Evolutionary conservation across 148 eudicot genomes (phyloP).

Genomic region (Dianthus caryophyllus): DNA sequence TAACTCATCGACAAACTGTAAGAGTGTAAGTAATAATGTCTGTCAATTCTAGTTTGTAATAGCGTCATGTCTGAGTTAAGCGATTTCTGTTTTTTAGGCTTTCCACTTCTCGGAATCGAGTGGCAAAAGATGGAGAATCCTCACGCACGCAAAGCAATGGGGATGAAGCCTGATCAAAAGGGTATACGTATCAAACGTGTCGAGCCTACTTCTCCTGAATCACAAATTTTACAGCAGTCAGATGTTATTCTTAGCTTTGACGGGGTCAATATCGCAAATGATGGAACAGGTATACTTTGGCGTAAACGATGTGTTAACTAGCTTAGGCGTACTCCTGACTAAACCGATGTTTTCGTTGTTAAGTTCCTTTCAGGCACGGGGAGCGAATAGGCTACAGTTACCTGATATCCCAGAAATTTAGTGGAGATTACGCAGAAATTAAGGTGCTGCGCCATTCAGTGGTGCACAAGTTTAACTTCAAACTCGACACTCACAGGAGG

Average conservation of each 20-base stretch:
- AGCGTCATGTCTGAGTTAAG: background rate
- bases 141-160: slow-evolving; percentile 58
- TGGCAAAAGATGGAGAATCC: slow-evolving; percentile 96
- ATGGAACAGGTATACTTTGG: slow-evolving; percentile 64
- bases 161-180: slow-evolving; percentile 75
- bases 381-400: slow-evolving; percentile 90
- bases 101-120: slow-evolving; percentile 73
- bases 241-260: slow-evolving; percentile 84
- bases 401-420: slow-evolving; percentile 76
- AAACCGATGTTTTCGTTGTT: background rate
- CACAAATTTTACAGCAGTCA: slow-evolving; percentile 53
- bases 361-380: slow-evolving; percentile 88
- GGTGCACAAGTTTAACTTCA: slow-evolving; percentile 44
- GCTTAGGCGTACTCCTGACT: background rate
- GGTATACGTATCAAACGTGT: slow-evolving; percentile 75
- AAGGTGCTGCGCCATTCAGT: slow-evolving; percentile 62
- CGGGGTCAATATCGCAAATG: slow-evolving; percentile 76
- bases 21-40: background rate
- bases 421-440: slow-evolving; percentile 66
- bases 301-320: background rate
- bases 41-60: background rate
- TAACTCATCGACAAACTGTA: slow-evolving; percentile 14
- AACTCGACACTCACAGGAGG: slow-evolving; percentile 51
- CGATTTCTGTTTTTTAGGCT: slow-evolving; percentile 37
- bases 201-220: slow-evolving; percentile 71